These are phyloP conservation scores for Scedosporium aurantiacum DNA, from an alignment of 2,329 filamentous ascomycete genomes.

Conservation along the genomic window DNA sequence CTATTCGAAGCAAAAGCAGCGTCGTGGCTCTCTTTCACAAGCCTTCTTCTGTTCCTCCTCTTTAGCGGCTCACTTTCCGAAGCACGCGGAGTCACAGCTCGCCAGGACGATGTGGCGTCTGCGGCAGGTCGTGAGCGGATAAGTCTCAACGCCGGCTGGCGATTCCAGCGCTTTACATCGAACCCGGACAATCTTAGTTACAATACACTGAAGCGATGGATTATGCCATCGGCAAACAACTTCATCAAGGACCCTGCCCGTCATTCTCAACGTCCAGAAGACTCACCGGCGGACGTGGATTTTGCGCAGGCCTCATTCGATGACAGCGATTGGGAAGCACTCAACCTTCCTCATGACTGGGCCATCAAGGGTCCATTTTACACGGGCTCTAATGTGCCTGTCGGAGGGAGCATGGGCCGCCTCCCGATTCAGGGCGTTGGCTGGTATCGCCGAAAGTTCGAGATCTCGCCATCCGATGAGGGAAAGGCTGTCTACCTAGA, in stretches of 20 bases:
- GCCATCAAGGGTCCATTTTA: conserved; percentile 35
- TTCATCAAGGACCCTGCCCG: conserved; percentile 21
- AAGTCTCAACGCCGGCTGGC: conserved; percentile 25
- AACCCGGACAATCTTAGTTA: conserved; percentile 25
- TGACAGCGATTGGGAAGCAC: conserved; percentile 27
- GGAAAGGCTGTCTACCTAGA: conserved; percentile 32
- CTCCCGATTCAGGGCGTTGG: conserved; percentile 40
- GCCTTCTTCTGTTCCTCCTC: neutral
- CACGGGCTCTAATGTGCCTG: conserved; percentile 18
- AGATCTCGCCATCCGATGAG: conserved; percentile 11
- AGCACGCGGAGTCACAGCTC: neutral
- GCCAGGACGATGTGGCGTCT: neutral
- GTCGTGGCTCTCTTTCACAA: neutral
- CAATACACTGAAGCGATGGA: conserved; percentile 26
- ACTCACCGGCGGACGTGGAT: conserved; percentile 18
- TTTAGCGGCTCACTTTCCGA: neutral
- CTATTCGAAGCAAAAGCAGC: neutral
- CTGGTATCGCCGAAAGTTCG: conserved; percentile 33
- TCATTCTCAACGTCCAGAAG: conserved; percentile 20
- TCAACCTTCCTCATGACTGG: conserved; percentile 38
- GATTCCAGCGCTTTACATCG: conserved; percentile 22
- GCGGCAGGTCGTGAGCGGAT: conserved; percentile 15
- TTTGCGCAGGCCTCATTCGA: conserved; percentile 24
- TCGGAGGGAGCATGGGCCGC: conserved; percentile 27
- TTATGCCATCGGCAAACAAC: conserved; percentile 28